These are phyloP conservation scores for Fusarium sterilihyphosum DNA, from an alignment of 2,329 filamentous ascomycete genomes.

Conservation along the genomic window DNA sequence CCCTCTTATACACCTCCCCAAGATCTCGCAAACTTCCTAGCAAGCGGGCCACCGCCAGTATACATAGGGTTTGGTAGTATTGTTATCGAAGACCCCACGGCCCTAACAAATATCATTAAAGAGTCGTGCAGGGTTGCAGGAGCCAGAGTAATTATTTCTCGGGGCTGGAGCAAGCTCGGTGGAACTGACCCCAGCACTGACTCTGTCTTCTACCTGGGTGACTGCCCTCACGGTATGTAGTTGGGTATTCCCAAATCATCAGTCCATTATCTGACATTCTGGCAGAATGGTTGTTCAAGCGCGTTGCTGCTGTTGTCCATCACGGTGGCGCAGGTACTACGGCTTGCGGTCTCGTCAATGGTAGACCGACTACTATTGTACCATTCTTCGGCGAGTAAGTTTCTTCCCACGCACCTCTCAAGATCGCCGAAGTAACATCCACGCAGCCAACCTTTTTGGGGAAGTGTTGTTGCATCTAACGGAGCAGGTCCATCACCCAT, in stretches of 20 bases:
- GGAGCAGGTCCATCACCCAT: constrained; percentile 12
- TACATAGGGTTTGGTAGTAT: constrained; percentile 83
- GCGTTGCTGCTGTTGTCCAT: not conserved
- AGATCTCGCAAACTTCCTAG: constrained; percentile 64
- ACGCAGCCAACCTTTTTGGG: constrained; percentile 26
- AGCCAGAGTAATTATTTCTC: constrained; percentile 75
- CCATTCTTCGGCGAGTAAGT: constrained; percentile 4
- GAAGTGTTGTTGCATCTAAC: constrained; percentile 12
- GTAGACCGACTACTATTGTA: not conserved
- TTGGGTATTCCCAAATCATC: rapidly evolving
- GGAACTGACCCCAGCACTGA: not conserved
- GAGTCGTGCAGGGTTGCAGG: constrained; percentile 71
- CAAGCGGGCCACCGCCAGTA: constrained; percentile 65
- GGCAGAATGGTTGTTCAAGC: constrained; percentile 2
- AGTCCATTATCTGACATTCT: rapidly evolving
- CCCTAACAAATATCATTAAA: constrained; percentile 77
- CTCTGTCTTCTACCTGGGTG: not conserved
- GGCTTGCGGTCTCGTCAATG: not conserved
- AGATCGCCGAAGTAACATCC: rapidly evolving
- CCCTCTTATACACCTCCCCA: constrained; percentile 67
- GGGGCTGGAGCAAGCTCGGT: constrained; percentile 69
- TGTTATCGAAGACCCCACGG: constrained; percentile 75
- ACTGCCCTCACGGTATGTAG: constrained; percentile 1
- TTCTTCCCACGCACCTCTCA: rapidly evolving
- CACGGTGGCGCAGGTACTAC: not conserved